Percentiles rank a stretch among this genome's conserved stretches.
Conservation (phyloP, 169 alveolate species). For the Plasmodium reichenowi region DNA sequence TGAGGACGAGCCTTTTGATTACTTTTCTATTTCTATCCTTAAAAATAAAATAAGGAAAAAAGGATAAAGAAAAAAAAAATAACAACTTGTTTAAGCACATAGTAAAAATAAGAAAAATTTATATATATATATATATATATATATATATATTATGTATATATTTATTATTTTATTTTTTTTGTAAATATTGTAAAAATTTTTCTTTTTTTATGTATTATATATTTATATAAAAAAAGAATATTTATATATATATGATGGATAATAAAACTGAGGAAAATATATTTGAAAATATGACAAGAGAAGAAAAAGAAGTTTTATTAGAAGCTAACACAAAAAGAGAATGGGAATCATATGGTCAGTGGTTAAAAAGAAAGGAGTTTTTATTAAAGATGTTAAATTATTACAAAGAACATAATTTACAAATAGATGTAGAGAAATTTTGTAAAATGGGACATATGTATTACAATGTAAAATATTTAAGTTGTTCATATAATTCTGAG, state of each 20-base stretch:
- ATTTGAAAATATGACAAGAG: slow-evolving; percentile 27
- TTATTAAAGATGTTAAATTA: slow-evolving; percentile 72
- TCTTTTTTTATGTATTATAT: neutral
- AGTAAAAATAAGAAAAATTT: no score
- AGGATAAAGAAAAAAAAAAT: no score
- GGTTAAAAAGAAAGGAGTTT: slow-evolving; percentile 72
- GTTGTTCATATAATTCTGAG: slow-evolving; percentile 40
- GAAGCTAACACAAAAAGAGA: slow-evolving; percentile 60
- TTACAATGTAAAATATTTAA: slow-evolving; percentile 65
- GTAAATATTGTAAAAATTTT: no score
- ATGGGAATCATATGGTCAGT: slow-evolving; percentile 76
- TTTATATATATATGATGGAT: neutral
- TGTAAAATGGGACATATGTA: slow-evolving; percentile 76
- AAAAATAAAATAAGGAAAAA: no score
- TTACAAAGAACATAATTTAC: slow-evolving; percentile 47
- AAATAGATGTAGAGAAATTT: slow-evolving; percentile 69
- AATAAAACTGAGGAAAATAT: neutral
- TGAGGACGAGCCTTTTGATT: no score
- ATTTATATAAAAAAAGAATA: no score
- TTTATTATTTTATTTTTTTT: no score
- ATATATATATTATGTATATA: no score
- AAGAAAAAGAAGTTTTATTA: slow-evolving; percentile 41
- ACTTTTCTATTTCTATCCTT: no score
- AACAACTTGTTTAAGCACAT: no score
- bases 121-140: no score